phyloP scores from a whole-genome alignment of 2,329 filamentous ascomycete species.

The Xylariales sp. region DNA sequence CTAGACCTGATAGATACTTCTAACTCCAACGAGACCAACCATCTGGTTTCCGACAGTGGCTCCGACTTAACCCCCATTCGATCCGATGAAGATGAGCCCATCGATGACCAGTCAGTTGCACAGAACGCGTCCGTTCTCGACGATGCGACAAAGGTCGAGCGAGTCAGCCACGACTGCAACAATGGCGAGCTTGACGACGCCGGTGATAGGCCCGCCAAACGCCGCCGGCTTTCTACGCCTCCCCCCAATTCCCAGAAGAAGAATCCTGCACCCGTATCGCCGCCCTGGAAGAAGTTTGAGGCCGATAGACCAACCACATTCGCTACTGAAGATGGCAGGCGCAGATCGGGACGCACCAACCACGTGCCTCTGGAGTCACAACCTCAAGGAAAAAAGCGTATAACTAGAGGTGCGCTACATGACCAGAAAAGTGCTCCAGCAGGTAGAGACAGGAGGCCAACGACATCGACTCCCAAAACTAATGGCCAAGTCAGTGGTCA shows the following conservation, averaged over 20 bases:
- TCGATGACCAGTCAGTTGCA: constrained; percentile 6
- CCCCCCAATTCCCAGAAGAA: constrained; percentile 29
- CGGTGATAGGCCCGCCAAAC: constrained; percentile 55
- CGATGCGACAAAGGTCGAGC: constrained; percentile 15
- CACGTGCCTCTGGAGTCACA: constrained; percentile 48
- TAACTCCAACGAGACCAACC: background rate
- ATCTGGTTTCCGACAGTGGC: constrained; percentile 5
- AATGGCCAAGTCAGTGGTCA: constrained; percentile 26
- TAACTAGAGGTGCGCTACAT: constrained; percentile 43
- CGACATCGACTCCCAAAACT: constrained; percentile 18
- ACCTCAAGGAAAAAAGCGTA: constrained; percentile 44
- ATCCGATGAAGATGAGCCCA: constrained; percentile 18
- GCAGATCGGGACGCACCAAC: constrained; percentile 64
- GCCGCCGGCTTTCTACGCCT: constrained; percentile 53
- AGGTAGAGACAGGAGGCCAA: constrained; percentile 26
- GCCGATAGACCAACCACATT: constrained; percentile 87
- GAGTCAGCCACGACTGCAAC: constrained; percentile 31
- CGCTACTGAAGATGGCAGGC: constrained; percentile 65
- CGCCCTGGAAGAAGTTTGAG: constrained; percentile 85
- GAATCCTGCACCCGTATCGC: constrained; percentile 58
- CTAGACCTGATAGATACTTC: constrained; percentile 3
- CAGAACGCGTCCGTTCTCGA: constrained; percentile 21
- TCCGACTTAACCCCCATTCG: constrained; percentile 13
- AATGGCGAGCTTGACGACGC: no score
- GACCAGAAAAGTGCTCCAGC: constrained; percentile 29